phyloP scores from a whole-genome alignment of 441 rosid species.

The Erodium trifolium region DNA sequence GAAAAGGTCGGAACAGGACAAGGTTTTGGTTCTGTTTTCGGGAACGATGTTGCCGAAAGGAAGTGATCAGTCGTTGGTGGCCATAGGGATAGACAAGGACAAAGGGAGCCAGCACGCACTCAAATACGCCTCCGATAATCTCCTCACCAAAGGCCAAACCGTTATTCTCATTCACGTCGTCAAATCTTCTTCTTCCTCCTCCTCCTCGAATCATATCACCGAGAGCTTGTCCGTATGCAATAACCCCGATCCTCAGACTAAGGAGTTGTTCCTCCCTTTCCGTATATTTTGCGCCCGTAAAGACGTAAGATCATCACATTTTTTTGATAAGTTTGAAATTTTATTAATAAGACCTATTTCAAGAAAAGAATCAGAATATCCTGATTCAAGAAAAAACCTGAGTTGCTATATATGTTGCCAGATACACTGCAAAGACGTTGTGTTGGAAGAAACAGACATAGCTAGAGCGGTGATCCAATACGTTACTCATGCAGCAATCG shows the following conservation, averaged over 20 bases:
- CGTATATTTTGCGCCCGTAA: background rate
- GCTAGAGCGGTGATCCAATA: background rate
- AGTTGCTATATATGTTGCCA: too few species aligned
- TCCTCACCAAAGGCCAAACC: slow-evolving; percentile 19
- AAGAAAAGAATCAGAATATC: too few species aligned
- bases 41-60: background rate
- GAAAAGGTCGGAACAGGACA: background rate
- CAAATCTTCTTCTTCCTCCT: background rate
- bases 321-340: too few species aligned
- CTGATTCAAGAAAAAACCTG: too few species aligned
- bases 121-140: slow-evolving; percentile 25
- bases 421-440: background rate
- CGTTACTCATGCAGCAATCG: background rate
- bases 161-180: slow-evolving; percentile 21
- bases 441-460: background rate
- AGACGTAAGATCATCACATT: background rate
- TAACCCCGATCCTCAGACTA: background rate
- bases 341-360: too few species aligned
- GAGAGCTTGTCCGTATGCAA: background rate
- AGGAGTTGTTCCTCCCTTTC: background rate
- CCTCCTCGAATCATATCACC: background rate
- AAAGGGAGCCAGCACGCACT: slow-evolving; percentile 23
- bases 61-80: slow-evolving; percentile 16
- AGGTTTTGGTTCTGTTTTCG: background rate
- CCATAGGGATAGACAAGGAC: slow-evolving; percentile 23